These are phyloP conservation scores for Decorospora gaudefroyi DNA, from an alignment of 2,329 filamentous ascomycete species.

Conservation along the genomic window DNA sequence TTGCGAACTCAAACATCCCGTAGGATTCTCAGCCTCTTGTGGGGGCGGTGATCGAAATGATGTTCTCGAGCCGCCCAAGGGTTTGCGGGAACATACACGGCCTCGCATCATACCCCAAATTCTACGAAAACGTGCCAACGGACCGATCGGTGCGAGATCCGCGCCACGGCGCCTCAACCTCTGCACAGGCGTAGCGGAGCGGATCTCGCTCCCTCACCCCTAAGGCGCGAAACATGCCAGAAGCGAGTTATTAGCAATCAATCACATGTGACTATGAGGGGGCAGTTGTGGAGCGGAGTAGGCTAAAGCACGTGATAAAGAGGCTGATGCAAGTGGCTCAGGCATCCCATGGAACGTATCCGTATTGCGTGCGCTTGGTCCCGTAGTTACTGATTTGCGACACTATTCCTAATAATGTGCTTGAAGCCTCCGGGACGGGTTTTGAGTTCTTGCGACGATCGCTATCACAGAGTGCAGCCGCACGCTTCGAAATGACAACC, in stretches of 20 bases:
- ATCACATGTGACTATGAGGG: neutral
- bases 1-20: conserved; percentile 1
- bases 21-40: conserved; percentile 11
- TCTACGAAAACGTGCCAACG: conserved; percentile 2
- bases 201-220: neutral
- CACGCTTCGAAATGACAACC: neutral
- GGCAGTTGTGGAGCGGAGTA: conserved; percentile 1
- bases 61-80: no score
- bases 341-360: no score
- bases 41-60: no score
- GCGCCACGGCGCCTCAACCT: conserved; percentile 11
- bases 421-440: no score
- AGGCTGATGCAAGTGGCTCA: neutral
- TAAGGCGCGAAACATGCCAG: conserved; percentile 6
- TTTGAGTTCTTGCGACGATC: no score
- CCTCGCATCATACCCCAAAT: neutral
- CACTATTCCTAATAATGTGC: no score
- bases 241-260: conserved; percentile 1
- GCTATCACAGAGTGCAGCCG: neutral
- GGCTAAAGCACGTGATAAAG: neutral
- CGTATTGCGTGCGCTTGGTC: no score
- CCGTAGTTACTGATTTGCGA: no score
- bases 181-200: neutral
- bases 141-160: conserved; percentile 8
- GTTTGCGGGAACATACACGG: no score